Conservation (phyloP, 2,329 filamentous ascomycete species). For the Fusarium zealandicum region DNA sequence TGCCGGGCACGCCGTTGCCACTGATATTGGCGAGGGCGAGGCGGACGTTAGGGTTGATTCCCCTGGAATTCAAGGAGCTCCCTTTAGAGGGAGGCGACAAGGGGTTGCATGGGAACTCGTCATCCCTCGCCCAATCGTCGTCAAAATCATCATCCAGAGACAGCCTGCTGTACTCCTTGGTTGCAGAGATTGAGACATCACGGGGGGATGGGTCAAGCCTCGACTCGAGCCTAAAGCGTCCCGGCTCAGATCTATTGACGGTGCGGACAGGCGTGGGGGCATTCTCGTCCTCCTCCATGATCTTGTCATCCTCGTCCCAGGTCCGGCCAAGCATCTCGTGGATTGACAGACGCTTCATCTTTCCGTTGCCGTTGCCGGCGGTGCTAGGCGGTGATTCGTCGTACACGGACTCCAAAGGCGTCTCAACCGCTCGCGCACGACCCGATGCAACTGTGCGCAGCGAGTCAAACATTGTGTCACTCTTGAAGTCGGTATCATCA, state of each 20-base stretch:
- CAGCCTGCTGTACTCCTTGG: constrained; percentile 56
- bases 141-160: constrained; percentile 70
- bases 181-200: constrained; percentile 44
- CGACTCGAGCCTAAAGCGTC: constrained; percentile 44
- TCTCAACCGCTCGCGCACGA: constrained; percentile 71
- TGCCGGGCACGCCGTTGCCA: constrained; percentile 53
- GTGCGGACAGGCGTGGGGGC: constrained; percentile 58
- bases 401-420: constrained; percentile 80
- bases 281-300: constrained; percentile 69
- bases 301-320: constrained; percentile 63
- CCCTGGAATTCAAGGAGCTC: constrained; percentile 60
- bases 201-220: constrained; percentile 42
- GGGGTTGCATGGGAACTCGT: constrained; percentile 61
- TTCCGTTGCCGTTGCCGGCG: constrained; percentile 58
- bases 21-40: constrained; percentile 62
- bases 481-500: constrained; percentile 79
- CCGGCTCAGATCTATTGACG: constrained; percentile 43
- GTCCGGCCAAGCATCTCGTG: constrained; percentile 64
- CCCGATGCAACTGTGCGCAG: constrained; percentile 74
- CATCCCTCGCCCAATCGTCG: constrained; percentile 66
- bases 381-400: constrained; percentile 76
- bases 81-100: constrained; percentile 63
- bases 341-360: constrained; percentile 63
- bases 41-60: constrained; percentile 61
- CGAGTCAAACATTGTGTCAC: constrained; percentile 80